phyloP scores from a whole-genome alignment of 164 flowering plant genomes.

The Warburgia ugandensis region DNA sequence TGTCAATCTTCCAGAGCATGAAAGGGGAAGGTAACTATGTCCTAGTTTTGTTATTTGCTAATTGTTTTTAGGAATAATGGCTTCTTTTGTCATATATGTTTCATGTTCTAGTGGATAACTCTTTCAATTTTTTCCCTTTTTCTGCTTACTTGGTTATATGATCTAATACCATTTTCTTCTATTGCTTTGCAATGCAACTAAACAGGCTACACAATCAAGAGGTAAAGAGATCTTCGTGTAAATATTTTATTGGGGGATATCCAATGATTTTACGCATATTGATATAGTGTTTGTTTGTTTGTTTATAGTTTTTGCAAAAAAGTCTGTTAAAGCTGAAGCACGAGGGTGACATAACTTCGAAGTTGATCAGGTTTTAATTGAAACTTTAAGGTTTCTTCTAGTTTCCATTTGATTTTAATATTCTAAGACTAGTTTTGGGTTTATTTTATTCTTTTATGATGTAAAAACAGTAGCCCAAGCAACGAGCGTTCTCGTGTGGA shows the following conservation, averaged over 20 bases:
- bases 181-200: constrained; percentile 10
- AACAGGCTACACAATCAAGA: constrained; percentile 26
- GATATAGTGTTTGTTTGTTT: not conserved
- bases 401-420: not conserved
- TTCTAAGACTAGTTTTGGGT: not conserved
- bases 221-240: constrained; percentile 1
- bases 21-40: constrained; percentile 42
- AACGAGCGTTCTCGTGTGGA: not conserved
- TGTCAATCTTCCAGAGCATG: constrained; percentile 39
- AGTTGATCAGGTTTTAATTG: constrained; percentile 25
- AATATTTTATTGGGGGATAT: not conserved
- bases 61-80: no score
- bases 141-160: not conserved
- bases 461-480: not conserved
- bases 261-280: not conserved
- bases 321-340: constrained; percentile 36
- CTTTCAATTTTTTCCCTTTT: not conserved
- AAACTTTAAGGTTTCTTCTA: not conserved
- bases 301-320: constrained; percentile 31
- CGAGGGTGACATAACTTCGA: constrained; percentile 38
- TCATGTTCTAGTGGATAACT: no score
- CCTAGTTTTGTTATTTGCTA: not conserved
- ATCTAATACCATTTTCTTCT: not conserved
- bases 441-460: not conserved
- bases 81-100: no score